Base-by-base conservation (phyloP, 345 rosid genomes). In the Salix exigua region DNA sequence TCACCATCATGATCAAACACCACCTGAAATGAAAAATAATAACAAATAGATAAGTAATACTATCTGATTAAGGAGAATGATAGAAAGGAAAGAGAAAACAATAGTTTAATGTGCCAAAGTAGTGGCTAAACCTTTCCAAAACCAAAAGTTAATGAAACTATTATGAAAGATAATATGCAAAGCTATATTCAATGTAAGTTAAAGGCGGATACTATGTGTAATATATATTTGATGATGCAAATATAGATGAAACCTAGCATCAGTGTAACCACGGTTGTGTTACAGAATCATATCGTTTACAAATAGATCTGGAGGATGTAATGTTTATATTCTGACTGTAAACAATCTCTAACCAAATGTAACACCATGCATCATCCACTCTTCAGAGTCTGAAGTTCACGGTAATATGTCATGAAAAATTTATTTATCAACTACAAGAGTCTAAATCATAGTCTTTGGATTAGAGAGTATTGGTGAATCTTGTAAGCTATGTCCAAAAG, bases 1-100 rank as follows among this genome's bases (percentile, higher is more conserved):
- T 87, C 83, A 96, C 99, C 99, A 89, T 96, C 98, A 87, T 96
- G 94, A 90, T 93, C 98, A 77, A 96, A 96, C 81, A 89, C 98
- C 79, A 96, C 99, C 98, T 96, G 96, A 91, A 84, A 64, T 50
- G 66, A 80, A 73, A 40, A 69, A 70, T 8, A 78, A 46, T 51
- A 69, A 70, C 73, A 42, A 74, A 80, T 30, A 38, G 12, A 76
- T 81, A 75, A 83, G 87, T 26, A 78, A 70, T 48, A 77, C 14
- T 6, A 77, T 51, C 60, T 23, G 42, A 9, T 55, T 4, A 11
- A 25, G 51, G 48, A 73, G 25, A 51, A 60, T 17, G 51, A 31
- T 26, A 23, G 19, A 42, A 35, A 37, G n/a, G 38, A 77, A 13
- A 70, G 60, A 73, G 25, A 38, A 26, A 17, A n/a, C 3, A 12